These are phyloP conservation scores for Nakazawaea wickerhamii DNA, from an alignment of 805 yeast species.

Conservation along the genomic window DNA sequence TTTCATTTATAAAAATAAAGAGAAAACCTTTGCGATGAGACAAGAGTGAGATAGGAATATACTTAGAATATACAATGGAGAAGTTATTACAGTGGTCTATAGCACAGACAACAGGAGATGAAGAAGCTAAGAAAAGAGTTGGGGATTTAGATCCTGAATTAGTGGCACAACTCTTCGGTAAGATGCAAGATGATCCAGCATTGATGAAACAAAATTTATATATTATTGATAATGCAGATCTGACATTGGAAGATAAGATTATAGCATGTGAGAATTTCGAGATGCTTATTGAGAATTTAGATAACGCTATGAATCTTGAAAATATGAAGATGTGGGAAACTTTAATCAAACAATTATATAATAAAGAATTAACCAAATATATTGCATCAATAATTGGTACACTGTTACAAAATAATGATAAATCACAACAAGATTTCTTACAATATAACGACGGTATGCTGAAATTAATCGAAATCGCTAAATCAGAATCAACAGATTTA, in stretches of 20 bases:
- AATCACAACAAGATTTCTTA: constrained; percentile 62
- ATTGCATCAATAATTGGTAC: constrained; percentile 80
- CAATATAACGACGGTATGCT: constrained; percentile 39
- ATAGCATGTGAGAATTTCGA: constrained; percentile 87
- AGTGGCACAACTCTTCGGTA: constrained; percentile 72
- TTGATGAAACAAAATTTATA: constrained; percentile 75
- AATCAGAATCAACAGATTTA: constrained; percentile 16
- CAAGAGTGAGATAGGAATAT: neutral
- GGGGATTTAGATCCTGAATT: constrained; percentile 78
- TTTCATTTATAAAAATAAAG: neutral
- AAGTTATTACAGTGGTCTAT: constrained; percentile 90
- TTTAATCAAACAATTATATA: constrained; percentile 39
- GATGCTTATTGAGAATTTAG: constrained; percentile 87
- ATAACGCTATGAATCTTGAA: constrained; percentile 90
- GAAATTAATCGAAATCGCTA: constrained; percentile 35
- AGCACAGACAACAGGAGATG: constrained; percentile 67
- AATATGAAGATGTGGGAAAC: constrained; percentile 78
- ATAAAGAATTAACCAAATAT: constrained; percentile 41
- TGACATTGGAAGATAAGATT: constrained; percentile 56
- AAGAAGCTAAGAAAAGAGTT: constrained; percentile 55
- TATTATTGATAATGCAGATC: constrained; percentile 53
- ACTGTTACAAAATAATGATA: constrained; percentile 87
- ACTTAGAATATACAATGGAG: constrained; percentile 52
- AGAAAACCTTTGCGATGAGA: neutral
- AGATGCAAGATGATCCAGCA: constrained; percentile 73